phyloP scores from a whole-genome alignment of 257 asterid genomes.

The Cruciata laevipes region DNA sequence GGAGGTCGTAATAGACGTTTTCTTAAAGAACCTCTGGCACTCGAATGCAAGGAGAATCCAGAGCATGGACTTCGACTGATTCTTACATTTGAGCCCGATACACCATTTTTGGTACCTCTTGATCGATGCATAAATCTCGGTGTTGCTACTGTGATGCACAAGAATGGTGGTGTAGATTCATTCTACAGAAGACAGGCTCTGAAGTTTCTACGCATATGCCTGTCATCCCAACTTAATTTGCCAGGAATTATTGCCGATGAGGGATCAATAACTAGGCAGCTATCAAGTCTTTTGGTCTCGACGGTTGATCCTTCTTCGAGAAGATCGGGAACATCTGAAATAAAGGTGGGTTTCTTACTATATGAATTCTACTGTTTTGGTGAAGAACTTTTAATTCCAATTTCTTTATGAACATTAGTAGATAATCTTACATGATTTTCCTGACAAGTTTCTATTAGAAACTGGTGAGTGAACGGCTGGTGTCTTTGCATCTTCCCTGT shows the following conservation, averaged over 20 bases:
- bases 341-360: constrained; percentile 47
- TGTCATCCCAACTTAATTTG: constrained; percentile 93
- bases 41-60: constrained; percentile 98
- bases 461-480: background rate
- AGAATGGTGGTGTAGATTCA: constrained; percentile 55
- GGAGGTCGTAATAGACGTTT: constrained; percentile 99
- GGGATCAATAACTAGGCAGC: constrained; percentile 59
- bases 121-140: constrained; percentile 98
- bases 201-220: constrained; percentile 87
- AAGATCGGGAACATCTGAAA: constrained; percentile 84
- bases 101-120: constrained; percentile 94
- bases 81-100: constrained; percentile 96
- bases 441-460: background rate
- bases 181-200: constrained; percentile 89
- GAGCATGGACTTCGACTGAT: constrained; percentile 96
- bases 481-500: background rate
- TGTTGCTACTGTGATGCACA: constrained; percentile 88
- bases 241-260: constrained; percentile 82
- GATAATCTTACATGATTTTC: background rate
- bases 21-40: constrained; percentile 95
- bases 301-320: constrained; percentile 80
- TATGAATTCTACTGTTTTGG: background rate
- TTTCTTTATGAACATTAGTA: background rate
- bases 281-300: constrained; percentile 66
- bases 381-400: background rate